A percentile compares a stretch with the other conserved stretches of the same genome.
These are phyloP conservation scores for Sclerotiophoma versabilis DNA, from an alignment of 2,329 filamentous ascomycete species.

Conservation along the genomic window DNA sequence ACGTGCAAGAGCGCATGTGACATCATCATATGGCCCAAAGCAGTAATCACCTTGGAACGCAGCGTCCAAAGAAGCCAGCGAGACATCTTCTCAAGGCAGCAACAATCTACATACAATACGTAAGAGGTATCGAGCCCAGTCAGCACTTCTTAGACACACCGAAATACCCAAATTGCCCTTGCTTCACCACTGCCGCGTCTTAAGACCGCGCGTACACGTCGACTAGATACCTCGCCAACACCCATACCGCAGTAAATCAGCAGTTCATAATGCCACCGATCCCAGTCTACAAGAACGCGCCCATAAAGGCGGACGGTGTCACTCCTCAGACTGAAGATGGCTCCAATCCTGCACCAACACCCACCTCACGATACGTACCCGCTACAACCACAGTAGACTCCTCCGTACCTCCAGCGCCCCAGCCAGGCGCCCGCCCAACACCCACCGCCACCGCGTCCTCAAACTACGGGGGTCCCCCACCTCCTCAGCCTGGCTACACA, in stretches of 20 bases:
- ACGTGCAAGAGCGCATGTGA: constrained; percentile 24
- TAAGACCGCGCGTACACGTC: neutral
- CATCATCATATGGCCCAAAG: constrained; percentile 35
- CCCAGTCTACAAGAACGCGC: constrained; percentile 55
- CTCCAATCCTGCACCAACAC: constrained; percentile 44
- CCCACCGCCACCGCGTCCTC: constrained; percentile 26
- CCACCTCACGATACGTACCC: constrained; percentile 38
- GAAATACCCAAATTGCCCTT: neutral
- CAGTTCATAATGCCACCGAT: constrained; percentile 55
- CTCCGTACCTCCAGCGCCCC: constrained; percentile 42
- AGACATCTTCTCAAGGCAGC: constrained; percentile 33
- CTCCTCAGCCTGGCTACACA: constrained; percentile 49
- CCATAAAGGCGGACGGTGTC: constrained; percentile 52
- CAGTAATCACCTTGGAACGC: constrained; percentile 25
- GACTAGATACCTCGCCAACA: neutral
- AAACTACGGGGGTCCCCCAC: constrained; percentile 27
- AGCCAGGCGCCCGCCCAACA: constrained; percentile 51
- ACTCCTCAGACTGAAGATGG: constrained; percentile 47
- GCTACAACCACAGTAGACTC: constrained; percentile 41
- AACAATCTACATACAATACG: constrained; percentile 6
- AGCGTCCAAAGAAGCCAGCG: constrained; percentile 24
- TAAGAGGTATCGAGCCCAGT: neutral
- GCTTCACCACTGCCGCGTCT: neutral
- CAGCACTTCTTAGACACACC: neutral
- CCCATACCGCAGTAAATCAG: neutral